Conservation (phyloP, 192 early-diverging fungal species). For the Gonapodya sp. region DNA sequence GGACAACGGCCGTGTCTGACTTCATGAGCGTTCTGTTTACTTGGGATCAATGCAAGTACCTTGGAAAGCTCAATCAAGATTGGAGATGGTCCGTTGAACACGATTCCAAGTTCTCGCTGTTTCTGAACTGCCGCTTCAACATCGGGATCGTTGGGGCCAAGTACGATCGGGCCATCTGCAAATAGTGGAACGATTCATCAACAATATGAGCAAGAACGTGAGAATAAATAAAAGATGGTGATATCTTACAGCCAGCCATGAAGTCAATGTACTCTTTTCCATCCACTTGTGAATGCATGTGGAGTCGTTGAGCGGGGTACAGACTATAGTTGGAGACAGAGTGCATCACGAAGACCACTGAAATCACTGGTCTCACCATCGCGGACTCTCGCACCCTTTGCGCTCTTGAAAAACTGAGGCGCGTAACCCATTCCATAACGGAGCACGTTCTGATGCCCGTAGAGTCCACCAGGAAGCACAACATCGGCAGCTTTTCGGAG, state of each 20-base stretch:
- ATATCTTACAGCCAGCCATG: background rate
- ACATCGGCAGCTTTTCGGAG: background rate
- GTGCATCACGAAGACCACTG: no score
- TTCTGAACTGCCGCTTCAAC: background rate
- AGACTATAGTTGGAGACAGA: no score
- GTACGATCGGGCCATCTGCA: slow-evolving; percentile 8
- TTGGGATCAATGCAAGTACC: background rate
- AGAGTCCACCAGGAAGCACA: background rate
- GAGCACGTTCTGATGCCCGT: background rate
- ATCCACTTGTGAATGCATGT: no score
- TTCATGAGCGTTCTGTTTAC: background rate
- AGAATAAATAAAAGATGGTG: no score
- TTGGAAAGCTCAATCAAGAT: slow-evolving; percentile 3
- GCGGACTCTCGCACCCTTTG: background rate
- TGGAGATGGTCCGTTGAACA: slow-evolving; percentile 2
- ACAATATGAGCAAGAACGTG: no score
- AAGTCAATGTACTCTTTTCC: slow-evolving; percentile 8
- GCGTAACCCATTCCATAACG: slow-evolving; percentile 7
- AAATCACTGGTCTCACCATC: no score
- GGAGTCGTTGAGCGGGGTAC: no score
- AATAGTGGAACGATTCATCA: background rate
- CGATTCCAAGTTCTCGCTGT: background rate
- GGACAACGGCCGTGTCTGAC: background rate
- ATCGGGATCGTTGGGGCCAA: slow-evolving; percentile 8
- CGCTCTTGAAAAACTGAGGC: background rate